These are phyloP conservation scores for Saccharomycopsis hybrid DNA, from an alignment of 1,139 yeast species.

Conservation along the genomic window DNA sequence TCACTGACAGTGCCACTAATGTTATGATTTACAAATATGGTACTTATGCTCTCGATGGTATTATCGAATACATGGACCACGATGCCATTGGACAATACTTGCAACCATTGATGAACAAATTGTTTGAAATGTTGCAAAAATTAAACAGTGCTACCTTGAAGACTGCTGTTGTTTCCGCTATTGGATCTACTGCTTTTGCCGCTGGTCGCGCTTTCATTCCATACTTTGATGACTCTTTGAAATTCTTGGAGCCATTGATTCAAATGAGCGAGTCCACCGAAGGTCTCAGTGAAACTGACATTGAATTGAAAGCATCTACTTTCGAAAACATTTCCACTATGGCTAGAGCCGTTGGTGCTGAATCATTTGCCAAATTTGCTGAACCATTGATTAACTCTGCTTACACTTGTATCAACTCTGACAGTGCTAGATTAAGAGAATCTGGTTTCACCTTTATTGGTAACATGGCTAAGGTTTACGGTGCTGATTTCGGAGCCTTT, in stretches of 20 bases:
- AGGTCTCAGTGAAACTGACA: constrained; percentile 71
- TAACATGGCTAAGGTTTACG: constrained; percentile 91
- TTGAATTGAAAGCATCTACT: constrained; percentile 83
- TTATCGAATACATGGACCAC: constrained; percentile 85
- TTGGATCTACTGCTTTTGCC: constrained; percentile 96
- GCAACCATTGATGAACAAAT: constrained; percentile 84
- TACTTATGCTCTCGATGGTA: constrained; percentile 83
- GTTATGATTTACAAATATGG: constrained; percentile 87
- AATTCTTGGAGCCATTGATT: constrained; percentile 75
- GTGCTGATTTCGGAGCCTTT: constrained; percentile 82
- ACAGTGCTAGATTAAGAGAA: constrained; percentile 83
- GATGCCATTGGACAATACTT: constrained; percentile 78
- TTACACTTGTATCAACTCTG: constrained; percentile 68
- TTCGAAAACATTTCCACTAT: constrained; percentile 90
- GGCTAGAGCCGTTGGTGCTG: constrained; percentile 96
- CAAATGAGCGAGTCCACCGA: constrained; percentile 57
- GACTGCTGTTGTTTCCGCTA: constrained; percentile 88
- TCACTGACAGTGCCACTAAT: constrained; percentile 80
- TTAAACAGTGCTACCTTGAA: constrained; percentile 61
- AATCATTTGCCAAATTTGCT: constrained; percentile 77
- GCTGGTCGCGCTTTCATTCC: constrained; percentile 86
- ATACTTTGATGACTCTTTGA: constrained; percentile 74
- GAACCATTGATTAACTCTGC: constrained; percentile 88
- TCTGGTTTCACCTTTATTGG: constrained; percentile 93
- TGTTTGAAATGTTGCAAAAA: constrained; percentile 71